Percentiles rank a stretch among this genome's conserved stretches.
These are phyloP conservation scores for Tolypocladium cylindrosporum DNA, from an alignment of 2,329 filamentous ascomycete genomes.

Conservation along the genomic window DNA sequence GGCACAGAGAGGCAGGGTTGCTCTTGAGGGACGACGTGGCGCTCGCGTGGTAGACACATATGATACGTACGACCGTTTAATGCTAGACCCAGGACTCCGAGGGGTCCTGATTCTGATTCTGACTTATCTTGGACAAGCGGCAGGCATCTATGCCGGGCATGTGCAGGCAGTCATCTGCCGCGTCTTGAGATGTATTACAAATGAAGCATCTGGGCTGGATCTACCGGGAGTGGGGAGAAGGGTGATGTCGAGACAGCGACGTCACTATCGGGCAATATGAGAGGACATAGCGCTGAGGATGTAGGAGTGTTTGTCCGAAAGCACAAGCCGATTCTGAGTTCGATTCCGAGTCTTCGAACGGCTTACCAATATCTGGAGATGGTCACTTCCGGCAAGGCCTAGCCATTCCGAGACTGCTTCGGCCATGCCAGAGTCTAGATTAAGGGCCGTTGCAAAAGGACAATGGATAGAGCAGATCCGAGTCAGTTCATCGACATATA, in stretches of 20 bases:
- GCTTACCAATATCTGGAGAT: neutral
- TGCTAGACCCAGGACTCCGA: constrained; percentile 3
- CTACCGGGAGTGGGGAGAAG: neutral
- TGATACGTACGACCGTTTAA: constrained; percentile 8
- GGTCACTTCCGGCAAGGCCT: neutral
- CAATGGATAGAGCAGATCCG: neutral
- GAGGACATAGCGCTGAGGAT: neutral
- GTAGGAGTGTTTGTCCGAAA: neutral
- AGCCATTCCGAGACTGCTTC: neutral
- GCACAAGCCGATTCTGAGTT: neutral
- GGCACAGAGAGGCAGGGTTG: neutral
- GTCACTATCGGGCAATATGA: neutral
- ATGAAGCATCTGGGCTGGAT: neutral
- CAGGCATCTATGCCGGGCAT: neutral
- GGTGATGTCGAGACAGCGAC: neutral
- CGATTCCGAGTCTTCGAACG: neutral
- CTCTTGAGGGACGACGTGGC: neutral
- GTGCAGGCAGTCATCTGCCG: neutral
- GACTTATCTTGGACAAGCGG: neutral
- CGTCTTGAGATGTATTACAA: neutral
- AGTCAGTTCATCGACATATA: neutral
- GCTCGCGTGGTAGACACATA: constrained; percentile 3
- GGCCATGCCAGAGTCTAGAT: neutral
- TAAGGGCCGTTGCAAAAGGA: neutral
- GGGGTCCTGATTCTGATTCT: neutral